Evolutionary conservation across 164 flowering plant genomes (phyloP).

Genomic region (Liquidambar formosana): DNA sequence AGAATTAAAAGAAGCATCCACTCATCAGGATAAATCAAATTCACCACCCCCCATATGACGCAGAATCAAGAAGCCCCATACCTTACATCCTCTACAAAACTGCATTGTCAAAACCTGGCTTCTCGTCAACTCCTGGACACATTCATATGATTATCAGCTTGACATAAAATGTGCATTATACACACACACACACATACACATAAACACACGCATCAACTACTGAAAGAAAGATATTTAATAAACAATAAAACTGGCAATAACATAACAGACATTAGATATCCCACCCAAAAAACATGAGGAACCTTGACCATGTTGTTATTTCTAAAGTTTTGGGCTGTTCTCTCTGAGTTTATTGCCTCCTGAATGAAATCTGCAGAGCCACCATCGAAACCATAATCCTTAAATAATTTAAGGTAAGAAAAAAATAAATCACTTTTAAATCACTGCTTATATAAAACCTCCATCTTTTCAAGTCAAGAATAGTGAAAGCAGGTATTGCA

Average conservation of each 20-base stretch:
- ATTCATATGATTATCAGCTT: conserved; percentile 18
- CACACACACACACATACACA: not conserved
- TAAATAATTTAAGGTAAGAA: not conserved
- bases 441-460: not conserved
- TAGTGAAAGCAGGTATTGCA: not conserved
- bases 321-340: conserved; percentile 62
- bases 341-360: conserved; percentile 78
- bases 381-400: not conserved
- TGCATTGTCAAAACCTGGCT: conserved; percentile 83
- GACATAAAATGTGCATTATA: not conserved
- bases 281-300: conserved; percentile 82
- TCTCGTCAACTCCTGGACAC: conserved; percentile 76
- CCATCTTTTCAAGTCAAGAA: not conserved
- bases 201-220: not conserved
- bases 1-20: not conserved
- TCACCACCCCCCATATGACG: not conserved
- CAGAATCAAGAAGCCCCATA: conserved; percentile 28
- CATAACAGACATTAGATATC: conserved; percentile 8
- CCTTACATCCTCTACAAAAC: conserved; percentile 74
- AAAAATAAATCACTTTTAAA: not conserved
- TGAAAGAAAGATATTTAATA: not conserved
- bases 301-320: conserved; percentile 52
- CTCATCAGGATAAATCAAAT: not conserved
- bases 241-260: not conserved
- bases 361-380: conserved; percentile 71